Evolutionary conservation across 1,284 basidiomycete genomes (phyloP), one percentile per base, ranked within the genome.

Genomic region (Trametes sp.): DNA sequence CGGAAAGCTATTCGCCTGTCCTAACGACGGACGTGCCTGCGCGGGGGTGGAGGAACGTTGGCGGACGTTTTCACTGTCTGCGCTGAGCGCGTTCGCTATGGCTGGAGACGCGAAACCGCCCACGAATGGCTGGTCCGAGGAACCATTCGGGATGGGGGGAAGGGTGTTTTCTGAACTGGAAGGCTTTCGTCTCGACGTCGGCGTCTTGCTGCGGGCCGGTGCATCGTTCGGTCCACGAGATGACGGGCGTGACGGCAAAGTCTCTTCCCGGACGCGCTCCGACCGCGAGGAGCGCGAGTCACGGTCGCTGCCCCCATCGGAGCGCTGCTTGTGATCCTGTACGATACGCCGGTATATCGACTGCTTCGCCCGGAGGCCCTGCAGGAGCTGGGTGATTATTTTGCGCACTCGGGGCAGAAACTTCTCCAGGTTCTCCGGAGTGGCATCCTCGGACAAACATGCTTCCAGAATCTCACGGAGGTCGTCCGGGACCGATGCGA

Each of bases 301-400:
- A 4, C 78, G 78, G 68, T 83, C 81, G n/a, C 83, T 82, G 35
- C 55, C 63, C 26, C 38, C 38, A 8, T 80, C 77, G 0, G 81
- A 74, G 10, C 80, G 80, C 65, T 85, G 84, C 69, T 80, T 82
- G 50, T 77, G 80, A 58, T 88, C 88, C 13, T 86, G 85, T 7
- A 87, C 82, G 61, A 91, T 84, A 63, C 83, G 82, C 23, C 90
- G 86, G 72, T 92, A 92, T 63, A 90, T 82, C 31, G 92, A 88
- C 76, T 99, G 98, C 77, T 98, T 98, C 61, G 83, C 86, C 65
- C 97, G 93, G 28, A 99, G 83, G 6, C 96, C 98, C 71, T 96
- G 94, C 31, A 99, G 79, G 4, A 99, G 84, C 71, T 88, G 90
- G 55, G 96, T 97, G 75, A 99, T 98, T 75, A 98, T 98, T 69